A percentile compares a stretch with the other conserved stretches of the same genome.
These are phyloP conservation scores for Alternaria sp. DNA, from an alignment of 2,329 filamentous ascomycete genomes.

Conservation along the genomic window DNA sequence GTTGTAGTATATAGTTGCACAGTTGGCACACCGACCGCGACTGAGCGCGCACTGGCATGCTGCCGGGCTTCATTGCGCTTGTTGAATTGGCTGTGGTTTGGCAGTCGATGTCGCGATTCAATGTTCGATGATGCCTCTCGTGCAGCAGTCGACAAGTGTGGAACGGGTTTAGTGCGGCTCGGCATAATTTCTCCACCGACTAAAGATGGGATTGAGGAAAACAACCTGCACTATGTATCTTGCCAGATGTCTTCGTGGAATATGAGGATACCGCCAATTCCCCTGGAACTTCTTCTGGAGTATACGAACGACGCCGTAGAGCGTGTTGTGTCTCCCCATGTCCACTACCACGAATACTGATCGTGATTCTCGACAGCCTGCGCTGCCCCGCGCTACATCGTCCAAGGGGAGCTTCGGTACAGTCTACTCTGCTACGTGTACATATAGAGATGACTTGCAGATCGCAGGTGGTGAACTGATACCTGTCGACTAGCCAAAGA, in stretches of 20 bases:
- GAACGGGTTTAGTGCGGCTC: not conserved
- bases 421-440: not conserved
- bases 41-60: constrained; percentile 36
- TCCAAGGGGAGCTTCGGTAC: not conserved
- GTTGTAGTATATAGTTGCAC: constrained; percentile 44
- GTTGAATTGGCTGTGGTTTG: constrained; percentile 1
- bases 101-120: not conserved
- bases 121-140: not conserved
- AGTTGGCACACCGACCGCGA: constrained; percentile 46
- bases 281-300: not conserved
- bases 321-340: not conserved
- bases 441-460: not conserved
- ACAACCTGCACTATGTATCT: not conserved
- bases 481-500: not conserved
- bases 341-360: not conserved
- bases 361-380: not conserved
- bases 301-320: not conserved
- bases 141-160: not conserved
- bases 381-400: not conserved
- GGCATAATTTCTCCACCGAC: not conserved
- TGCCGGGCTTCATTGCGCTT: constrained; percentile 39
- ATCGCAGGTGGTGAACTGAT: not conserved
- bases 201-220: not conserved
- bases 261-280: not conserved
- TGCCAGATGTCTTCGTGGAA: not conserved